Base-by-base conservation (phyloP, 139 green algal species). In the Mychonastes homosphaera region DNA sequence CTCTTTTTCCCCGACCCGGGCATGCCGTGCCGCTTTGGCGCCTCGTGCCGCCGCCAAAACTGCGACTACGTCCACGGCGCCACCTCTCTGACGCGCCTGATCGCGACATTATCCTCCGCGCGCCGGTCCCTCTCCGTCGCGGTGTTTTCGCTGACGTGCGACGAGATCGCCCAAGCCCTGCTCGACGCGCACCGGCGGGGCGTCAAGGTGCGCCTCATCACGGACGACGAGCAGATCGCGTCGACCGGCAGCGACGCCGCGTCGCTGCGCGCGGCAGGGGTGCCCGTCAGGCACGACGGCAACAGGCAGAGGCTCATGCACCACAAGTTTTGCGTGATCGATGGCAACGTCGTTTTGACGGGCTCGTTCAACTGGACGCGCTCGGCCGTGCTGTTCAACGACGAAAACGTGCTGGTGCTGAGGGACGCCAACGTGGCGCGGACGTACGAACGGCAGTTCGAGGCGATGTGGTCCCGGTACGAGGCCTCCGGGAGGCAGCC, bases 61-160 rank as follows among this genome's bases (percentile, higher is more conserved):
- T 59, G 51, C 13, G 52, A 18, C 18, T 57, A 36, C 19, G 48
- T 53, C 12, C 19, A 23, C 8, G 24, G 26, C 15, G 26, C 23
- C 62, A 67, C 58, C 57, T 56, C 79, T 24, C 52, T 82, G 41
- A 35, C 58, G 47, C 49, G 70, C 49, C 51, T 84, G 13, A 27
- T 18, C 48, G 53, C n/a, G n/a, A n/a, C n/a, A n/a, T n/a, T n/a
- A n/a, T n/a, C n/a, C n/a, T n/a, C 34, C 24, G 67, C 73, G 24
- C 44, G 26, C 2, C 34, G 29, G 12, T 69, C 64, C 0, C 41
- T 86, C 4, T 67, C 77, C 55, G 57, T 83, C 26, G 79, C 69
- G 55, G 70, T 86, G 0, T 86, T 82, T 58, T 80, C 73, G 13
- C 80, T 86, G 34, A 86, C 79, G 13, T 79, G 71, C 53, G 73